Evolutionary conservation across 495 filamentous ascomycete species (phyloP).

Genomic region (Penicillium canariense): DNA sequence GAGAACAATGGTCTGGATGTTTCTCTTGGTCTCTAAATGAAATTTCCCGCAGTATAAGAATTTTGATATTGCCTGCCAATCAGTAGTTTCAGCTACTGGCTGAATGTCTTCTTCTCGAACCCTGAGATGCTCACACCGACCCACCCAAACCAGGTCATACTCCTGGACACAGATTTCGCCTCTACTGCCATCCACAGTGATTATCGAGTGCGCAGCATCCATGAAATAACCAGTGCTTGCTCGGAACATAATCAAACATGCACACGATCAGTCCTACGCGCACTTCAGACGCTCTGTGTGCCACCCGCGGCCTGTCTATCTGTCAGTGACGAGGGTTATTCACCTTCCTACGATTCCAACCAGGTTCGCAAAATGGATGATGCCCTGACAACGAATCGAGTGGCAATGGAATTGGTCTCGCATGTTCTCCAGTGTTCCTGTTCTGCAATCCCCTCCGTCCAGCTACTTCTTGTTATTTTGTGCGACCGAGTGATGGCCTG

Average conservation of each 20-base stretch:
- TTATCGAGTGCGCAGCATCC: not conserved
- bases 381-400: not conserved
- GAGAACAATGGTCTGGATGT: not conserved
- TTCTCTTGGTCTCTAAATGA: not conserved
- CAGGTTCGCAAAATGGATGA: conserved; percentile 6
- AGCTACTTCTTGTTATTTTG: not conserved
- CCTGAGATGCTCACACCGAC: too few species aligned
- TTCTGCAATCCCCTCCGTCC: not conserved
- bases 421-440: not conserved
- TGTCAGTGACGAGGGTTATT: not conserved
- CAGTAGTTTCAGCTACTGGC: too few species aligned
- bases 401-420: not conserved
- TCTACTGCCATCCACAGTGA: not conserved
- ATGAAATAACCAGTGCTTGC: not conserved
- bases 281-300: not conserved
- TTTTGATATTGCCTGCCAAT: too few species aligned
- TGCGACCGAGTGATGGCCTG: not conserved
- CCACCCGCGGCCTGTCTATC: conserved; percentile 2
- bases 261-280: not conserved
- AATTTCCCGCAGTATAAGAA: too few species aligned
- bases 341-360: not conserved
- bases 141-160: not conserved
- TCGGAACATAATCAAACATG: not conserved
- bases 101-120: too few species aligned
- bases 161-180: not conserved